These are phyloP conservation scores for Porcisia deanei DNA, from an alignment of 208 protist genomes.

Conservation along the genomic window DNA sequence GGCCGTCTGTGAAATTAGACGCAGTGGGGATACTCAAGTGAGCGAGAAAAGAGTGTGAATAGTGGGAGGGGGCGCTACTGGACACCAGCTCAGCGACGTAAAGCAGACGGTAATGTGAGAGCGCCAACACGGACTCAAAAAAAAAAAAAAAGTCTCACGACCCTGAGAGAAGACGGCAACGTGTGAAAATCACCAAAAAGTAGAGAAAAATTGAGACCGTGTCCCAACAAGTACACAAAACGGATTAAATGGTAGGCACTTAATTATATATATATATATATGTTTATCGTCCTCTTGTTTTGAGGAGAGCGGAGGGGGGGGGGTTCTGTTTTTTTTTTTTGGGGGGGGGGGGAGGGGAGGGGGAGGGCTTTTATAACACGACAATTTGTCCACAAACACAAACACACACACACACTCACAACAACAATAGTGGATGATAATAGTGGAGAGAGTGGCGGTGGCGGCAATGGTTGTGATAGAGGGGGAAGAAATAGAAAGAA, in stretches of 20 bases:
- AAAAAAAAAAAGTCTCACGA: not conserved
- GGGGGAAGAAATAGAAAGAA: not conserved
- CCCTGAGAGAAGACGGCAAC: not conserved
- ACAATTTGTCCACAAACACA: not conserved
- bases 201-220: not conserved
- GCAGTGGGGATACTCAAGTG: not conserved
- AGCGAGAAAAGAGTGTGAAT: not conserved
- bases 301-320: too few species aligned
- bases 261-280: not conserved
- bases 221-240: not conserved
- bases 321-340: not conserved
- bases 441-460: not conserved
- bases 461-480: not conserved
- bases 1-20: not conserved
- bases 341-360: not conserved
- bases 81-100: too few species aligned
- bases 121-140: not conserved
- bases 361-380: not conserved
- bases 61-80: not conserved
- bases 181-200: not conserved
- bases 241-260: not conserved
- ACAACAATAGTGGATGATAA: slow-evolving; percentile 1
- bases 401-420: slow-evolving; percentile 10
- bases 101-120: not conserved
- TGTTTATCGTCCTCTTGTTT: not conserved